Evolutionary conservation across 371 early-diverging fungal species (phyloP), one percentile per base, ranked within the genome.

Genomic region (Apophysomyces variabilis): DNA sequence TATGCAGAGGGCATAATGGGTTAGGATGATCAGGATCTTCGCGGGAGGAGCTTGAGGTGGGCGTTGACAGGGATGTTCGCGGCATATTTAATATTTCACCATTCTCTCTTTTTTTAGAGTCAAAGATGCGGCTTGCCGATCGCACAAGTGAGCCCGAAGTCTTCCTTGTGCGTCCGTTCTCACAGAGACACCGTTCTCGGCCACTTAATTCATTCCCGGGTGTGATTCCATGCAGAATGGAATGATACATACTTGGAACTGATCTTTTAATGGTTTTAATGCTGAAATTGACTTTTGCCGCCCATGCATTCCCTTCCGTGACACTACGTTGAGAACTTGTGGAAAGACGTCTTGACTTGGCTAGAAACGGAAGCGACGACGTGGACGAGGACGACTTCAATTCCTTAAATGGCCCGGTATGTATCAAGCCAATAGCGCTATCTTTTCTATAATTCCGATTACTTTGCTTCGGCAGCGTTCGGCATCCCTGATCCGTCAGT

Each of bases 261-360:
- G 74, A 68, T 58, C 72, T 66, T 38, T 76, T 74, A 35, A 82
- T 68, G 8, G 76, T 71, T 16, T 65, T 69, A 54, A 78, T 60
- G 32, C 78, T 62, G 38, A 67, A 73, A 36, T 66, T 74, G 64
- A 82, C 57, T 41, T 70, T 71, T 8, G 68, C 64, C 32, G 82
- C 63, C 80, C 79, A 82, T 43, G 75, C 67, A n/a, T 59, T 72
- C 6, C 61, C 44, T 18, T 58, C 43, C 37, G 62, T 64, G 7
- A 67, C 68, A 32, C 66, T 66, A 14, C 70, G 71, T 9, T 70
- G 73, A 16, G 75, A 73, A 43, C 54, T 65, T 13, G 62, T 43
- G 8, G 78, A 73, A 6, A 66, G 37, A 7, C 75, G 68, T 14
- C 71, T 65, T 4, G 73, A 62, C 38, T 69, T 64, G 32, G 60